Percentiles rank a stretch among this genome's conserved stretches.
Evolutionary conservation across 768 basidiomycete species (phyloP).

Genomic region (Lactarius pseudohatsudake): DNA sequence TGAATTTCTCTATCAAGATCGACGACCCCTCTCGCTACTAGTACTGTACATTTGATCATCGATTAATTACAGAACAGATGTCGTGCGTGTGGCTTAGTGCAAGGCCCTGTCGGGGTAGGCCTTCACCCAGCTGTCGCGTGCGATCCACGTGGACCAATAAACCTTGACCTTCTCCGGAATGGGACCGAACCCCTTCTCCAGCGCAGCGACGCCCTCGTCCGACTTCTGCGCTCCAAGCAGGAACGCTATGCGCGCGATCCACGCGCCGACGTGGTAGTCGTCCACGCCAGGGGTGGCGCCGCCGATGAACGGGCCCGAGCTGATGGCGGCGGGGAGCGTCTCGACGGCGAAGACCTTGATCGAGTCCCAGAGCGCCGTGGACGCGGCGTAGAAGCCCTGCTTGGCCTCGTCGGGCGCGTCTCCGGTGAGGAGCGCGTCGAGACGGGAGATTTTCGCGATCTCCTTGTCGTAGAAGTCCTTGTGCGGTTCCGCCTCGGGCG

Average conservation of each 20-base stretch:
- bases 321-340: slow-evolving; percentile 43
- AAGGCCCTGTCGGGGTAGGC: slow-evolving; percentile 34
- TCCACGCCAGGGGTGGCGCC: slow-evolving; percentile 50
- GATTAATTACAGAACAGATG: background rate
- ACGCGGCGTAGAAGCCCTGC: slow-evolving; percentile 41
- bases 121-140: slow-evolving; percentile 45
- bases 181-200: slow-evolving; percentile 43
- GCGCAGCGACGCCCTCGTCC: slow-evolving; percentile 39
- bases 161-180: slow-evolving; percentile 41
- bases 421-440: slow-evolving; percentile 45
- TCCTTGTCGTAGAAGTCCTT: slow-evolving; percentile 48
- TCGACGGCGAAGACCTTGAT: slow-evolving; percentile 41
- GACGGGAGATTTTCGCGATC: slow-evolving; percentile 40
- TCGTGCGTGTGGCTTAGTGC: slow-evolving; percentile 1
- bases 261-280: slow-evolving; percentile 55
- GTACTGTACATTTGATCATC: too few relatives aligned
- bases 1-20: too few relatives aligned
- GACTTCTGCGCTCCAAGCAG: slow-evolving; percentile 40
- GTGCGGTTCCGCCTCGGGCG: slow-evolving; percentile 39
- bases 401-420: slow-evolving; percentile 39
- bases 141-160: slow-evolving; percentile 48
- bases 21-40: too few relatives aligned
- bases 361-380: slow-evolving; percentile 41
- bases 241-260: slow-evolving; percentile 49
- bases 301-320: slow-evolving; percentile 47